Evolutionary conservation across 257 asterid genomes (phyloP).

Genomic region (Mitragyna speciosa): DNA sequence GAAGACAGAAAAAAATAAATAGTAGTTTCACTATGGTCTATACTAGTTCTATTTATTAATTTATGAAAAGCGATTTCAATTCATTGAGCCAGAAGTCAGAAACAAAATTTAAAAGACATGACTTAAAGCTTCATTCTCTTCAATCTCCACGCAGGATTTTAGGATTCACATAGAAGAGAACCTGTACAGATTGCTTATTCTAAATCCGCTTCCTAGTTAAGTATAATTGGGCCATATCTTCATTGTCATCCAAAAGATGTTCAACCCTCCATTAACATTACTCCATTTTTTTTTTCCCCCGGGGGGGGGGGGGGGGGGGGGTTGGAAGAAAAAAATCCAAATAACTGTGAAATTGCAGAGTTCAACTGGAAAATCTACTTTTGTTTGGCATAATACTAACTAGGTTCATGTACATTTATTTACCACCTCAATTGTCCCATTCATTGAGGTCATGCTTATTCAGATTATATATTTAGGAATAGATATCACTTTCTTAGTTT

Average conservation of each 20-base stretch:
- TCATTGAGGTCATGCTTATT: no score
- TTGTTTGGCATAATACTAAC: not conserved
- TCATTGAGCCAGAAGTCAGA: not conserved
- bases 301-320: no score
- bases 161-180: not conserved
- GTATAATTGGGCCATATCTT: conserved; percentile 93
- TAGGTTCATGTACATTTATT: not conserved
- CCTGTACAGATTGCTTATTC: conserved; percentile 49
- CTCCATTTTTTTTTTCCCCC: no score
- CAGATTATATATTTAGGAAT: no score
- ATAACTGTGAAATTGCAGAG: not conserved
- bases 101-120: not conserved
- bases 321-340: not conserved
- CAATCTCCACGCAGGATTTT: not conserved
- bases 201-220: conserved; percentile 88
- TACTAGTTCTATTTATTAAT: not conserved
- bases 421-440: no score
- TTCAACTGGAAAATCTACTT: not conserved
- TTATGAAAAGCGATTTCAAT: not conserved
- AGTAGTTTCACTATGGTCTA: not conserved
- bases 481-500: no score
- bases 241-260: conserved; percentile 91
- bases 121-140: not conserved
- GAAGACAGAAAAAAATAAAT: not conserved
- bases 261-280: conserved; percentile 15